phyloP scores from a whole-genome alignment of 768 basidiomycete genomes.

The Tylopilus sp. region DNA sequence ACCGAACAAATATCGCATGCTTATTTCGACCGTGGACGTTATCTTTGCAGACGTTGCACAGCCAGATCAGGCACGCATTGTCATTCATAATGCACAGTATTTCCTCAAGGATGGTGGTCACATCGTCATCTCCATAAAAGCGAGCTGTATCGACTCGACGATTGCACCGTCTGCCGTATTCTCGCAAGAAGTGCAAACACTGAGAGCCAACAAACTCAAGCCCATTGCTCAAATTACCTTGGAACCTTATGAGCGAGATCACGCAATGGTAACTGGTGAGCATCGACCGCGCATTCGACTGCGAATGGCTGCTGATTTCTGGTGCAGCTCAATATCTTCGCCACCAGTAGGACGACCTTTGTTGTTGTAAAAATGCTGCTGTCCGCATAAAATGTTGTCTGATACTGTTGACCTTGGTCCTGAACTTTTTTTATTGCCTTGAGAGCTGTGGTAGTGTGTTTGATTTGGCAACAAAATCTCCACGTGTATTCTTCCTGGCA shows the following conservation, averaged over 20 bases:
- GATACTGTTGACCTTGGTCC: conserved; percentile 4
- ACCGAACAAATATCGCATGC: conserved; percentile 97
- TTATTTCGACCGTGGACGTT: conserved; percentile 91
- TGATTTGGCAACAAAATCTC: conserved; percentile 2
- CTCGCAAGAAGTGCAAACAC: conserved; percentile 76
- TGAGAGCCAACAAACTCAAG: conserved; percentile 80
- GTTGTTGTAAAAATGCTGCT: conserved; percentile 13
- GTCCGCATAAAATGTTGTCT: conserved; percentile 18
- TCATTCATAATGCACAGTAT: conserved; percentile 86
- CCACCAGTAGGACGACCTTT: conserved; percentile 31
- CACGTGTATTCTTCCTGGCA: conserved; percentile 6
- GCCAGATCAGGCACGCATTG: conserved; percentile 98
- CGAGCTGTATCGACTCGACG: conserved; percentile 98
- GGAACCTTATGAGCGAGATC: conserved; percentile 89
- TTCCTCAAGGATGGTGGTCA: conserved; percentile 96
- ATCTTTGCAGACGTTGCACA: conserved; percentile 99
- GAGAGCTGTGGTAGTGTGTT: neutral
- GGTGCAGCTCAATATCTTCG: conserved; percentile 45
- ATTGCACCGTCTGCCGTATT: conserved; percentile 86
- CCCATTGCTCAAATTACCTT: conserved; percentile 94
- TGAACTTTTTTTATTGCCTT: neutral
- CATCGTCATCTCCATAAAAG: conserved; percentile 96
- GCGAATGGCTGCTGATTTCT: neutral
- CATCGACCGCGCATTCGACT: neutral
- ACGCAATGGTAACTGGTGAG: conserved; percentile 86